These are phyloP conservation scores for Hypoxylon sp. DNA, from an alignment of 2,329 filamentous ascomycete genomes.

Conservation along the genomic window DNA sequence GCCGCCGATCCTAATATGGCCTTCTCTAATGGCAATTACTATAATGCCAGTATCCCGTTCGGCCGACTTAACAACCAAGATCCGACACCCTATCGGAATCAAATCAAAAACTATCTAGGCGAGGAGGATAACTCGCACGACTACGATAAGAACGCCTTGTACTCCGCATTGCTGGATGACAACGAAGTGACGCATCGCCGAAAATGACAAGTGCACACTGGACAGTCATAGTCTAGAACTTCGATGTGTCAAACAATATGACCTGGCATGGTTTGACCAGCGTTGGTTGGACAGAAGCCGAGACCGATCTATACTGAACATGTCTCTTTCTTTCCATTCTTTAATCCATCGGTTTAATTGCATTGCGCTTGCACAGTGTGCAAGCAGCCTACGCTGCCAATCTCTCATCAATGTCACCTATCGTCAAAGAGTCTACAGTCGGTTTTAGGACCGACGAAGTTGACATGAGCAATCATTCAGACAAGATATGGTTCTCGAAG, in stretches of 20 bases:
- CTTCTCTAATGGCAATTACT: conserved; percentile 50
- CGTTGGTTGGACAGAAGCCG: background rate
- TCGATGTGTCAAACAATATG: background rate
- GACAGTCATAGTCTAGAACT: background rate
- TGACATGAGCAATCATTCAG: background rate
- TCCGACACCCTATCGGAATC: conserved; percentile 51
- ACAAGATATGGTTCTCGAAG: background rate
- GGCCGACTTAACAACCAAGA: conserved; percentile 48
- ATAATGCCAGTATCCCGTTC: conserved; percentile 50
- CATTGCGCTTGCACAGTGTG: background rate
- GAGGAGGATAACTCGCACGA: conserved; percentile 47
- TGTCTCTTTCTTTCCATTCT: background rate
- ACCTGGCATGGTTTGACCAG: background rate
- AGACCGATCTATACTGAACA: background rate
- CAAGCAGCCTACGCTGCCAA: background rate
- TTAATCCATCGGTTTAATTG: background rate
- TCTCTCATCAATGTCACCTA: background rate
- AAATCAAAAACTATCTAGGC: conserved; percentile 45
- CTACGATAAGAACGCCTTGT: conserved; percentile 49
- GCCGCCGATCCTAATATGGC: conserved; percentile 41
- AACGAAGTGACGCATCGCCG: conserved; percentile 43
- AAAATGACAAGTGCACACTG: conserved; percentile 41
- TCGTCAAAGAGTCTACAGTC: background rate
- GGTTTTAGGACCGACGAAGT: background rate
- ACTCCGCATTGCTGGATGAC: conserved; percentile 47